A percentile compares a stretch with the other conserved stretches of the same genome.
Evolutionary conservation across 352 stramenopile genomes (phyloP).

Genomic region (Aphanomyces invadans): DNA sequence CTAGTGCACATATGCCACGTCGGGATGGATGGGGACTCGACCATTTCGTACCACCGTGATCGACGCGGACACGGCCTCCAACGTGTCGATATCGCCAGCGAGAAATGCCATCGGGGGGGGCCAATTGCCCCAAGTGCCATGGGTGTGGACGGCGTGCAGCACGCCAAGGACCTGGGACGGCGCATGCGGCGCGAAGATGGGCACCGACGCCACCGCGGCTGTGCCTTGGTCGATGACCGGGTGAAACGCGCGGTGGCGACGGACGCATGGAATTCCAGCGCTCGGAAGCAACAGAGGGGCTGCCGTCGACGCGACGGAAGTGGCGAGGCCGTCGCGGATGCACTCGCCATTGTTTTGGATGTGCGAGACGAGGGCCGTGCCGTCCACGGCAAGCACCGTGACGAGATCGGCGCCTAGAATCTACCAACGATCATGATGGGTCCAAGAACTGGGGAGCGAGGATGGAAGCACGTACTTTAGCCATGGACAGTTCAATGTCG

Average conservation of each 20-base stretch:
- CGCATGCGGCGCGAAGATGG: slow-evolving; percentile 51
- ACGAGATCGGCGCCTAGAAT: slow-evolving; percentile 47
- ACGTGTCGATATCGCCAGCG: slow-evolving; percentile 54
- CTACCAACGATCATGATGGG: not conserved
- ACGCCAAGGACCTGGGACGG: slow-evolving; percentile 44
- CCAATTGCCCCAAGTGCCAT: too few relatives aligned
- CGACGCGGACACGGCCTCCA: slow-evolving; percentile 55
- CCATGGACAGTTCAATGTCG: not conserved
- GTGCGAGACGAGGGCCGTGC: too few relatives aligned
- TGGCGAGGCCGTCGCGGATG: slow-evolving; percentile 26
- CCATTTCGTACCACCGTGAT: too few relatives aligned
- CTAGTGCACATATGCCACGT: too few relatives aligned
- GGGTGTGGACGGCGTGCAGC: slow-evolving; percentile 76
- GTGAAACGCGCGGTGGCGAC: not conserved
- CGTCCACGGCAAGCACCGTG: slow-evolving; percentile 75
- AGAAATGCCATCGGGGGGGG: slow-evolving; percentile 69
- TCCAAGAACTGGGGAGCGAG: too few relatives aligned
- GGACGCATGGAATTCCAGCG: too few relatives aligned
- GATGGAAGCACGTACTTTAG: too few relatives aligned
- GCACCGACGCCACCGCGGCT: slow-evolving; percentile 47
- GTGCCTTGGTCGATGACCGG: slow-evolving; percentile 23
- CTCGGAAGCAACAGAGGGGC: not conserved
- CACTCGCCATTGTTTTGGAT: slow-evolving; percentile 35
- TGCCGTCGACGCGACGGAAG: slow-evolving; percentile 51
- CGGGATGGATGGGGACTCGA: too few relatives aligned